Conservation (phyloP, 768 basidiomycete genomes). For the Favolaschia claudopus region DNA sequence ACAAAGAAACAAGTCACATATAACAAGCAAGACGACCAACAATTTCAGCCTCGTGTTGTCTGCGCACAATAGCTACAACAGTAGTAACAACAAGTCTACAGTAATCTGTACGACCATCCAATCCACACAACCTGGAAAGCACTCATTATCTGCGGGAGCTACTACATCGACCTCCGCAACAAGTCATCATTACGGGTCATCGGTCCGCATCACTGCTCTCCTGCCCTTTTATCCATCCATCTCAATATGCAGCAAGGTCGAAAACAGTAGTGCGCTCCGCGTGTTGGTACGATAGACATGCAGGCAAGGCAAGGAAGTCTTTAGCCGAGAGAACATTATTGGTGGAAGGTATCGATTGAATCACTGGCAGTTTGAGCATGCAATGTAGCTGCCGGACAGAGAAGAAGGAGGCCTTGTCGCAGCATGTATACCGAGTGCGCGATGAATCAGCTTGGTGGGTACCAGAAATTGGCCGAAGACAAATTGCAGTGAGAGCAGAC, state of each 20-base stretch:
- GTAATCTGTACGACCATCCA: background rate
- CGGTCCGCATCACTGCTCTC: slow-evolving; percentile 22
- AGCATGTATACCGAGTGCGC: too few species aligned
- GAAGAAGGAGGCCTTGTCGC: too few species aligned
- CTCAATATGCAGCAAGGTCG: background rate
- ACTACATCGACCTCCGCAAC: background rate
- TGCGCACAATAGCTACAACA: background rate
- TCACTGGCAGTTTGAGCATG: too few species aligned
- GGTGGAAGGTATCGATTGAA: too few species aligned
- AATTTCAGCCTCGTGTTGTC: slow-evolving; percentile 7
- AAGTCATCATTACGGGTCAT: slow-evolving; percentile 17
- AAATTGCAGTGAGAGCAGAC: too few species aligned
- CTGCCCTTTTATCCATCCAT: slow-evolving; percentile 14
- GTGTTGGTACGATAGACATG: background rate
- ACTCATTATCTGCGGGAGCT: background rate
- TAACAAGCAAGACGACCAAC: slow-evolving; percentile 11
- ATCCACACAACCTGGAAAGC: too few species aligned
- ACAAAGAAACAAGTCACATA: slow-evolving; percentile 19
- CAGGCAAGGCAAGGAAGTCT: background rate
- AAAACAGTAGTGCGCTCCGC: background rate
- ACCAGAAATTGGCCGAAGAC: too few species aligned
- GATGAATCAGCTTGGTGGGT: too few species aligned
- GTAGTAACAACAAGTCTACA: background rate
- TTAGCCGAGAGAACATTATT: slow-evolving; percentile 5
- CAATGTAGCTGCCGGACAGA: too few species aligned